These are phyloP conservation scores for Pascua guehoae DNA, from an alignment of 1,284 basidiomycete species.

Conservation along the genomic window DNA sequence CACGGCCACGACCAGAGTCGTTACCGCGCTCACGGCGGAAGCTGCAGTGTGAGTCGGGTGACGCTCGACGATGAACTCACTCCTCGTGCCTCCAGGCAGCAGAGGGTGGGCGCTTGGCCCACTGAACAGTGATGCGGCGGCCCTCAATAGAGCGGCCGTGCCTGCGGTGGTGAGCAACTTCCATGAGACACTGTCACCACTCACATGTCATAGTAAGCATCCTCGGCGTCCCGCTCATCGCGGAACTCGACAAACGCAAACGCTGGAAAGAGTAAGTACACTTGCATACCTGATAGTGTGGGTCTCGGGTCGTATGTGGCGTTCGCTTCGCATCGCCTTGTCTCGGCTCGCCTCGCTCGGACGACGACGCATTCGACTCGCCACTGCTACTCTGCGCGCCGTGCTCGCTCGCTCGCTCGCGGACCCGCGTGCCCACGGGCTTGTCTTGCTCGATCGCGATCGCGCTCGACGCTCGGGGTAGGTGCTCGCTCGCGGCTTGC, in stretches of 20 bases:
- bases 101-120: conserved; percentile 86
- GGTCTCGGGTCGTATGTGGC: conserved; percentile 27
- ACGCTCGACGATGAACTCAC: conserved; percentile 30
- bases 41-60: conserved; percentile 5
- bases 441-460: conserved; percentile 3
- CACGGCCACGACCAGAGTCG: conserved; percentile 32
- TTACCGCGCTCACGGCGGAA: conserved; percentile 49
- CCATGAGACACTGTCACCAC: conserved; percentile 33
- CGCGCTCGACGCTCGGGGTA: not conserved
- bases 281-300: conserved; percentile 15
- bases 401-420: conserved; percentile 5
- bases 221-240: conserved; percentile 75
- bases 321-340: conserved; percentile 1
- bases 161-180: conserved; percentile 53
- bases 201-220: conserved; percentile 86
- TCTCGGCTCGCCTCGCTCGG: not conserved
- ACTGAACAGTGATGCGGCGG: conserved; percentile 74
- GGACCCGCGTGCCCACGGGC: not conserved
- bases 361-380: not conserved
- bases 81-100: conserved; percentile 76
- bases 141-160: conserved; percentile 80
- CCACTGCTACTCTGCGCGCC: no score
- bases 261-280: conserved; percentile 55
- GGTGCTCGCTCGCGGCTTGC: not conserved
- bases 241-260: conserved; percentile 90